Evolutionary conservation across 306 rosid genomes (phyloP).

Genomic region (Lagenaria siceraria): DNA sequence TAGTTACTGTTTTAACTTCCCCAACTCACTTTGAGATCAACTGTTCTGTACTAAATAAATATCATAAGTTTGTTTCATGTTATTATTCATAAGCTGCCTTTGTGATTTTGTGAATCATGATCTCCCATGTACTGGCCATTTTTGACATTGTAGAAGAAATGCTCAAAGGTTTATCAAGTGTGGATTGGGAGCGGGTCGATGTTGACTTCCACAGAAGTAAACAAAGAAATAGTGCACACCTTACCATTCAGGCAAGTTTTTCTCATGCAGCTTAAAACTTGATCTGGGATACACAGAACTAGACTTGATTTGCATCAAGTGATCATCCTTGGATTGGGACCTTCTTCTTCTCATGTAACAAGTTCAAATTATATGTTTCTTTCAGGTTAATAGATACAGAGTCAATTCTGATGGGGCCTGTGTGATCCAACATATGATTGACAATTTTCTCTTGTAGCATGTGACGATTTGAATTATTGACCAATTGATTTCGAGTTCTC

Average conservation of each 20-base stretch:
- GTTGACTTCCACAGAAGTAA: conserved; percentile 53
- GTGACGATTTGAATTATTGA: not conserved
- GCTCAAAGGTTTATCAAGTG: conserved; percentile 48
- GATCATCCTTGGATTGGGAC: not conserved
- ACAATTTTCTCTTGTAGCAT: conserved; percentile 40
- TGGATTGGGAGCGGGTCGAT: conserved; percentile 86
- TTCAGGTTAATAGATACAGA: conserved; percentile 44
- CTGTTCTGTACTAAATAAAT: not conserved
- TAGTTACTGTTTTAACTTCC: not conserved
- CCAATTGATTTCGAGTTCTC: not conserved
- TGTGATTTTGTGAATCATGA: not conserved
- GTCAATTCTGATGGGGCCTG: conserved; percentile 60
- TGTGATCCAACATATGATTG: conserved; percentile 75
- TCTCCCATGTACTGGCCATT: not conserved
- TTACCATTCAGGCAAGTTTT: conserved; percentile 61
- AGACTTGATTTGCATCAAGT: not conserved
- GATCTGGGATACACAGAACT: not conserved
- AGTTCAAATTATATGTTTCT: not conserved
- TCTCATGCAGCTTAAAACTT: conserved; percentile 1
- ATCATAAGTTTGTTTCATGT: not conserved
- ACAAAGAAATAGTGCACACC: conserved; percentile 63
- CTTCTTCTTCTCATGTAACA: not conserved
- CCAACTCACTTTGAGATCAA: not conserved
- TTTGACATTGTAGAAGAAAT: conserved; percentile 45
- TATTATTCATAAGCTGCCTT: not conserved